These are phyloP conservation scores for Colletotrichum acutatum DNA, from an alignment of 2,329 filamentous ascomycete species.

Conservation along the genomic window DNA sequence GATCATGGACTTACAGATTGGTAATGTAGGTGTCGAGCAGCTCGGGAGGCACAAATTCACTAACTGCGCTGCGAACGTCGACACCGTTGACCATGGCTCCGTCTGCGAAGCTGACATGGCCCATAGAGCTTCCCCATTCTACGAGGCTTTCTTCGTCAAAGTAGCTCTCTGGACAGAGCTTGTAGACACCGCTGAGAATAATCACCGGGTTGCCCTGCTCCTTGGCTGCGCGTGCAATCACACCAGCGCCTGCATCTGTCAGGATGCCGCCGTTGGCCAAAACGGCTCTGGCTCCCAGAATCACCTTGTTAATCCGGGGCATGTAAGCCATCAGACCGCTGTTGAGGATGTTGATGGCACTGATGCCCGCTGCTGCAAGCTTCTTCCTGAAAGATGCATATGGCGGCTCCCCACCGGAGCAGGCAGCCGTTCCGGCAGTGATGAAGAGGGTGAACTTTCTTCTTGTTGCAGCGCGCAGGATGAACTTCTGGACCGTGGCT, in stretches of 20 bases:
- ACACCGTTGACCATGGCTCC: constrained; percentile 82
- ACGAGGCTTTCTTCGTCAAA: constrained; percentile 85
- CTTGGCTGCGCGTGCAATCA: constrained; percentile 86
- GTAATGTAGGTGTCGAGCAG: constrained; percentile 86
- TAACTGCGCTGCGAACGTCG: constrained; percentile 81
- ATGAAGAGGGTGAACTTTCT: constrained; percentile 92
- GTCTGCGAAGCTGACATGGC: constrained; percentile 81
- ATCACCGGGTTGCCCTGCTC: constrained; percentile 87
- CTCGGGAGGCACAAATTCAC: constrained; percentile 84
- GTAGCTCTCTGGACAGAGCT: constrained; percentile 89
- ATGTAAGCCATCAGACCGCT: constrained; percentile 92
- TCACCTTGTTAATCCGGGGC: constrained; percentile 94
- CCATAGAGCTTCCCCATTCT: constrained; percentile 86
- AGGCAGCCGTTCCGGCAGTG: constrained; percentile 69
- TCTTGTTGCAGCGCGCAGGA: constrained; percentile 87
- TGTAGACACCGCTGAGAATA: constrained; percentile 91
- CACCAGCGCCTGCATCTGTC: constrained; percentile 83
- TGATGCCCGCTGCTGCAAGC: constrained; percentile 80
- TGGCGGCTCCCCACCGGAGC: constrained; percentile 49
- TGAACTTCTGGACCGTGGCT: constrained; percentile 87
- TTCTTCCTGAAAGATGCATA: constrained; percentile 77
- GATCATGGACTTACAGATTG: constrained; percentile 65
- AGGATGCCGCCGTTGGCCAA: constrained; percentile 89
- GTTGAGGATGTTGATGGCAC: constrained; percentile 86
- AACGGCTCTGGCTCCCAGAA: constrained; percentile 87